Percentiles rank a stretch among this genome's conserved stretches.
Conservation (phyloP, 192 early-diverging fungal species). For the Rhizoclosmatium globosum region DNA sequence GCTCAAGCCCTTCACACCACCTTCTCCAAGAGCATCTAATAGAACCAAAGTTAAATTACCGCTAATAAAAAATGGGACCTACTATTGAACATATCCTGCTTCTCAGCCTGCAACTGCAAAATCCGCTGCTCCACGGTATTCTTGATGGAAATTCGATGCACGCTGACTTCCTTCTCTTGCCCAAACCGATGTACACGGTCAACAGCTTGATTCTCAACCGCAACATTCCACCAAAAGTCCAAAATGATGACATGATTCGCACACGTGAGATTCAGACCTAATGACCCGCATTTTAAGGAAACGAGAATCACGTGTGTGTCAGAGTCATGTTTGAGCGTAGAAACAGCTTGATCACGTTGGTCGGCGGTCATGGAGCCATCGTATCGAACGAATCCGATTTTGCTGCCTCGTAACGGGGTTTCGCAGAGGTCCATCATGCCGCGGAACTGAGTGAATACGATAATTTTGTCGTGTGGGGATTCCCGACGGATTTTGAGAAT, state of each 20-base stretch:
- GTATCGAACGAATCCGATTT: slow-evolving; percentile 42
- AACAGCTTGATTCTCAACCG: slow-evolving; percentile 70
- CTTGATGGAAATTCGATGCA: slow-evolving; percentile 69
- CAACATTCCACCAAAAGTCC: slow-evolving; percentile 72
- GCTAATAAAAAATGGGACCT: background rate
- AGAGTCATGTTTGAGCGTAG: slow-evolving; percentile 27
- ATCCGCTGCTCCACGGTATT: slow-evolving; percentile 78
- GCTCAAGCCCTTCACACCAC: slow-evolving; percentile 36
- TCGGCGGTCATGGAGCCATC: slow-evolving; percentile 43
- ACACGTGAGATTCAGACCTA: slow-evolving; percentile 54
- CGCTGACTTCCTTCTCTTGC: slow-evolving; percentile 55
- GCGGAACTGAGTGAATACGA: slow-evolving; percentile 45
- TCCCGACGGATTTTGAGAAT: slow-evolving; percentile 51
- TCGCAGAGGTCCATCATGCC: slow-evolving; percentile 43
- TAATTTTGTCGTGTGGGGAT: slow-evolving; percentile 52
- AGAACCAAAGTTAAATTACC: background rate
- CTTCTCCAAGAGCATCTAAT: slow-evolving; percentile 47
- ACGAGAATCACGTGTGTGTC: slow-evolving; percentile 45
- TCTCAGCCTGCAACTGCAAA: slow-evolving; percentile 72
- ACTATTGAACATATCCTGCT: slow-evolving; percentile 50
- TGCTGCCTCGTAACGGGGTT: slow-evolving; percentile 20
- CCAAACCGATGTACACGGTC: slow-evolving; percentile 57
- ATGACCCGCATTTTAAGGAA: slow-evolving; percentile 49
- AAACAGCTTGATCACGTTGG: slow-evolving; percentile 30
- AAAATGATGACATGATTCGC: slow-evolving; percentile 52